Percentiles rank a stretch among this genome's conserved stretches.
Conservation (phyloP, 2,329 filamentous ascomycete genomes). For the Aspergillus niger region DNA sequence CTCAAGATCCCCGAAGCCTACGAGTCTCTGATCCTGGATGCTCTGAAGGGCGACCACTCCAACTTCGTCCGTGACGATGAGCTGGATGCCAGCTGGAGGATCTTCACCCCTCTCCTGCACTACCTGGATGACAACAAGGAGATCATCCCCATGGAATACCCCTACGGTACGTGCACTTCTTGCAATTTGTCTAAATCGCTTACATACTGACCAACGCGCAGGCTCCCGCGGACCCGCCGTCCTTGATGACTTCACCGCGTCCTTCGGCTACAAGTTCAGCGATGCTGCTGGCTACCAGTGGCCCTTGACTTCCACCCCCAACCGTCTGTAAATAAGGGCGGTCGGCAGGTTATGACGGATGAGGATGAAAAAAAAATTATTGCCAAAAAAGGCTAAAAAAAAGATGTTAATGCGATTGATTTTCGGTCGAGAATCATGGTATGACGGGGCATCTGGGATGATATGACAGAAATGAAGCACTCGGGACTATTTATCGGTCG, state of each 20-base stretch:
- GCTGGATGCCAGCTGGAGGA: conserved; percentile 95
- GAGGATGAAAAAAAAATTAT: conserved; percentile 14
- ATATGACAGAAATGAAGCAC: conserved; percentile 18
- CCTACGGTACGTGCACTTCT: conserved; percentile 74
- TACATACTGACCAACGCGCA: conserved; percentile 42
- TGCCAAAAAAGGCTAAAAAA: conserved; percentile 8
- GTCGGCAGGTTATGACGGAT: neutral
- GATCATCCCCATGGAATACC: conserved; percentile 99
- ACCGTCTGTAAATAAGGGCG: conserved; percentile 70
- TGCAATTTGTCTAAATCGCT: neutral
- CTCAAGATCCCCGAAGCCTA: conserved; percentile 99
- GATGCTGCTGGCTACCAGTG: conserved; percentile 95
- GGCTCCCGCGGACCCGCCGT: conserved; percentile 95
- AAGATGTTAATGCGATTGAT: conserved; percentile 24
- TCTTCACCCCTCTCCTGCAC: conserved; percentile 95
- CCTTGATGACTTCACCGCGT: conserved; percentile 95
- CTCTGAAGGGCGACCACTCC: conserved; percentile 97
- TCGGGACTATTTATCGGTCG: conserved; percentile 8
- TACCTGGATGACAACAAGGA: conserved; percentile 99
- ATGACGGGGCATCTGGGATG: conserved; percentile 18
- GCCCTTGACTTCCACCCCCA: conserved; percentile 75
- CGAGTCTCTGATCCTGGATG: conserved; percentile 95
- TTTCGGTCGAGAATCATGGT: conserved; percentile 18
- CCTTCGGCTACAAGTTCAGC: conserved; percentile 98
- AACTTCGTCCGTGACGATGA: conserved; percentile 99